Evolutionary conservation across 768 basidiomycete species (phyloP).

Genomic region (Mrakia blollopis): DNA sequence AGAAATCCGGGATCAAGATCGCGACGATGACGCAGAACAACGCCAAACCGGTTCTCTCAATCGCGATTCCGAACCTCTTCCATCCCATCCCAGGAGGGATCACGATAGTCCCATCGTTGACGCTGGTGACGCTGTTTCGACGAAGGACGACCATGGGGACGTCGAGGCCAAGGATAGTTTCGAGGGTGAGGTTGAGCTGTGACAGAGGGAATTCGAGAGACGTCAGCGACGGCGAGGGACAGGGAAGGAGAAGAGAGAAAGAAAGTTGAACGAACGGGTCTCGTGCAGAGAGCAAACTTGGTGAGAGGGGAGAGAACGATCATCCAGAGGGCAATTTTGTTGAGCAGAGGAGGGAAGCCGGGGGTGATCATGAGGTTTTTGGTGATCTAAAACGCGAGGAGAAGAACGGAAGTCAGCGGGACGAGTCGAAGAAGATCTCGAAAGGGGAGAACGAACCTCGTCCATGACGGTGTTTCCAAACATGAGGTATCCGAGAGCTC

Average conservation of each 20-base stretch:
- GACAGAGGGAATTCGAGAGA: background rate
- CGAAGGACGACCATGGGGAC: slow-evolving; percentile 26
- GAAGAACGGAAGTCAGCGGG: background rate
- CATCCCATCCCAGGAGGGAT: slow-evolving; percentile 41
- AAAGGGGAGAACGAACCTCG: slow-evolving; percentile 35
- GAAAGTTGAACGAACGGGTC: slow-evolving; percentile 57
- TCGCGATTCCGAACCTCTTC: slow-evolving; percentile 36
- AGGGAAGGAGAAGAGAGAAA: background rate
- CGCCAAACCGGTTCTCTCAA: slow-evolving; percentile 61
- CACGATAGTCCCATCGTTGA: slow-evolving; percentile 31
- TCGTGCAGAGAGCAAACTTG: slow-evolving; percentile 78
- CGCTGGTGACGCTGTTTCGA: slow-evolving; percentile 32
- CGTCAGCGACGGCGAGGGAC: background rate
- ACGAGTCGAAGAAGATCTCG: background rate
- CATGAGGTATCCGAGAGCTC: slow-evolving; percentile 83
- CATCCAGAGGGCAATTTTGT: slow-evolving; percentile 74
- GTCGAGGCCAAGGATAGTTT: slow-evolving; percentile 69
- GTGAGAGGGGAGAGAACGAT: slow-evolving; percentile 65
- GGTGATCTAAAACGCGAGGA: slow-evolving; percentile 58
- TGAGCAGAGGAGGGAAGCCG: slow-evolving; percentile 67
- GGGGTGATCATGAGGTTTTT: slow-evolving; percentile 67
- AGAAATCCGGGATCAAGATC: slow-evolving; percentile 46
- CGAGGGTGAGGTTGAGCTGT: slow-evolving; percentile 75
- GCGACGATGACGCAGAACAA: slow-evolving; percentile 62
- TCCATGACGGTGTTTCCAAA: slow-evolving; percentile 64